Conservation (phyloP, 768 basidiomycete species). For the Kwoniella sp. region DNA sequence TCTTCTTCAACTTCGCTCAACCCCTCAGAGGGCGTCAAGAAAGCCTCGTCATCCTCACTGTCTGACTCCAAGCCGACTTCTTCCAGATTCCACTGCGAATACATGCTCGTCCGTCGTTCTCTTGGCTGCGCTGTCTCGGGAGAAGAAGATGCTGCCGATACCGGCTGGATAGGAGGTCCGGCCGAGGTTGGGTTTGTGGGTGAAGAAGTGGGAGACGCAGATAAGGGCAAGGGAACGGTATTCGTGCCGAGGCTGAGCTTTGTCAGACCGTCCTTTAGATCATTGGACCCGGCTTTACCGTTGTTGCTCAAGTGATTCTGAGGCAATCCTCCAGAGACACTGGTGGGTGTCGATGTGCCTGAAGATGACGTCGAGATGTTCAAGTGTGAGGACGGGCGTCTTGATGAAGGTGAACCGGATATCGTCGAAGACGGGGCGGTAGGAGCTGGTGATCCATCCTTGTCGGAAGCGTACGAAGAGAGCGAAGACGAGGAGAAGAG, state of each 20-base stretch:
- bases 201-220: slow-evolving; percentile 29
- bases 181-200: slow-evolving; percentile 15
- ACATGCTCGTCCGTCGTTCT: slow-evolving; percentile 37
- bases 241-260: slow-evolving; percentile 18
- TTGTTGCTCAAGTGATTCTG: slow-evolving; percentile 4
- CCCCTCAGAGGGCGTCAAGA: slow-evolving; percentile 52
- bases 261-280: slow-evolving; percentile 3
- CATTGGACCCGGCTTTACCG: slow-evolving; percentile 13
- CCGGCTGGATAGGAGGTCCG: slow-evolving; percentile 23
- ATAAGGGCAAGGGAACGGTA: slow-evolving; percentile 8
- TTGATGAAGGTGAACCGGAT: slow-evolving; percentile 11
- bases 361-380: slow-evolving; percentile 30
- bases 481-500: slow-evolving; percentile 49
- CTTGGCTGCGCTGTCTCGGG: slow-evolving; percentile 5
- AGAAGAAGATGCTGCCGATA: slow-evolving; percentile 3
- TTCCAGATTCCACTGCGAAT: slow-evolving; percentile 51
- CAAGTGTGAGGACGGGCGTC: slow-evolving; percentile 23
- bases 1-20: slow-evolving; percentile 55
- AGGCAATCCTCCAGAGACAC: slow-evolving; percentile 4
- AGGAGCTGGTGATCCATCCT: slow-evolving; percentile 17
- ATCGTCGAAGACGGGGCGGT: background rate
- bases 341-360: slow-evolving; percentile 36
- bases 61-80: slow-evolving; percentile 40
- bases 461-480: slow-evolving; percentile 24
- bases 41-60: slow-evolving; percentile 42